These are phyloP conservation scores for Prunus salicina DNA, from an alignment of 306 rosid species.

Conservation along the genomic window DNA sequence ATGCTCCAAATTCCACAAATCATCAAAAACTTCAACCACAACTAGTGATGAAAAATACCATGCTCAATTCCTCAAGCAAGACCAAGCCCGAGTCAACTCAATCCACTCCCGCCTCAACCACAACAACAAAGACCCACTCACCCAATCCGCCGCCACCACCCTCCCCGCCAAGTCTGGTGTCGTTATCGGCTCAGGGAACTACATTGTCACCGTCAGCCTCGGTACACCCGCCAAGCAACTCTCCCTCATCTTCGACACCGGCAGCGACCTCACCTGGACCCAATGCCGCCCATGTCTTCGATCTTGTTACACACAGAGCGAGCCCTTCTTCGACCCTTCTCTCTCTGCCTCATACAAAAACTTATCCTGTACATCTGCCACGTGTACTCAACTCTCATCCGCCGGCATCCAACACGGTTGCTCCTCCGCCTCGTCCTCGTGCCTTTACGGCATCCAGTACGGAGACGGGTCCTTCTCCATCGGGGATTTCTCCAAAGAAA, in stretches of 20 bases:
- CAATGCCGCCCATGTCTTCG: not conserved
- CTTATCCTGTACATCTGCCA: not conserved
- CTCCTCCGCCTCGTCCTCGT: slow-evolving; percentile 27
- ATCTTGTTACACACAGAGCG: not conserved
- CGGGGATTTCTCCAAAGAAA: slow-evolving; percentile 61
- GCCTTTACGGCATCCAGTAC: slow-evolving; percentile 42
- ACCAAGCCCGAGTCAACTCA: not conserved
- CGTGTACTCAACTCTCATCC: not conserved
- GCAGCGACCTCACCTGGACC: not conserved
- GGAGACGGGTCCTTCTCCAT: slow-evolving; percentile 50
- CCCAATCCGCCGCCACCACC: not conserved
- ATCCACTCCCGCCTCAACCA: not conserved
- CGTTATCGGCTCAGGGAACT: not conserved
- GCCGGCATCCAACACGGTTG: slow-evolving; percentile 2
- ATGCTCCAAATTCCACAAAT: not conserved
- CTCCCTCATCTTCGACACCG: not conserved
- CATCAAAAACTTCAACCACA: not conserved
- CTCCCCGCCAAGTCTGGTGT: not conserved
- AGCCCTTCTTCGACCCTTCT: not conserved
- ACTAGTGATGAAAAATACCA: not conserved
- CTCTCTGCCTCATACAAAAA: not conserved
- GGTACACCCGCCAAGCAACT: not conserved
- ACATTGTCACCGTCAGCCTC: not conserved
- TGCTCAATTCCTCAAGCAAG: not conserved
- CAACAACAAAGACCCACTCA: not conserved